These are phyloP conservation scores for Neolentinus lepideus DNA, from an alignment of 1,284 basidiomycete species.

Conservation along the genomic window DNA sequence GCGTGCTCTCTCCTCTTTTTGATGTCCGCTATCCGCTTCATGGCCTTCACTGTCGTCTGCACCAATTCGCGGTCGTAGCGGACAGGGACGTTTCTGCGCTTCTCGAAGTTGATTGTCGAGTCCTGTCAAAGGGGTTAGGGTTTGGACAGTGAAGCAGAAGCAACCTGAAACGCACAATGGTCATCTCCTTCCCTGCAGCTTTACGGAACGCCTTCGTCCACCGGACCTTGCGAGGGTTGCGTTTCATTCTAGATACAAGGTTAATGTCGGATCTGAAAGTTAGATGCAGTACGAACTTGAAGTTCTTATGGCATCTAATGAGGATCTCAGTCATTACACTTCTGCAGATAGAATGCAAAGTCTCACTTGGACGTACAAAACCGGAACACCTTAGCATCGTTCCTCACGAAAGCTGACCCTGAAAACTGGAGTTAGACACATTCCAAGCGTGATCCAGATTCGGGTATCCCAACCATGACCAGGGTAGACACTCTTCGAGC, in stretches of 20 bases:
- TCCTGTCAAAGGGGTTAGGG: conserved; percentile 51
- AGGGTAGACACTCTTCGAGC: conserved; percentile 92
- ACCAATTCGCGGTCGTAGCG: conserved; percentile 96
- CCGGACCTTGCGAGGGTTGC: conserved; percentile 97
- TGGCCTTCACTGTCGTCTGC: conserved; percentile 92
- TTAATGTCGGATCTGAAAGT: neutral
- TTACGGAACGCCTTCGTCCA: conserved; percentile 99
- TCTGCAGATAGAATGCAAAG: conserved; percentile 4
- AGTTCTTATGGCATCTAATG: conserved; percentile 90
- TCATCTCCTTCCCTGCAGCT: conserved; percentile 99
- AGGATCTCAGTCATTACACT: neutral
- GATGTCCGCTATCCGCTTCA: conserved; percentile 95
- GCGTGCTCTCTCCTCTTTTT: conserved; percentile 86
- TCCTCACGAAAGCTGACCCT: conserved; percentile 92
- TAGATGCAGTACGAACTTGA: conserved; percentile 59
- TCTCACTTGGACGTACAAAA: conserved; percentile 92
- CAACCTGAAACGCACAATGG: conserved; percentile 65
- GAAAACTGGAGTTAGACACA: conserved; percentile 1
- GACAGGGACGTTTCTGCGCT: conserved; percentile 95
- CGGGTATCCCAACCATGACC: conserved; percentile 87
- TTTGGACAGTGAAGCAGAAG: neutral
- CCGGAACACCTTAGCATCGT: conserved; percentile 94
- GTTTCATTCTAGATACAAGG: conserved; percentile 79
- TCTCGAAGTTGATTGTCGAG: conserved; percentile 98
- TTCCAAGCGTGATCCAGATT: too few species aligned